phyloP scores from a whole-genome alignment of 73 alveolate species.

The Blepharisma japonicum region DNA sequence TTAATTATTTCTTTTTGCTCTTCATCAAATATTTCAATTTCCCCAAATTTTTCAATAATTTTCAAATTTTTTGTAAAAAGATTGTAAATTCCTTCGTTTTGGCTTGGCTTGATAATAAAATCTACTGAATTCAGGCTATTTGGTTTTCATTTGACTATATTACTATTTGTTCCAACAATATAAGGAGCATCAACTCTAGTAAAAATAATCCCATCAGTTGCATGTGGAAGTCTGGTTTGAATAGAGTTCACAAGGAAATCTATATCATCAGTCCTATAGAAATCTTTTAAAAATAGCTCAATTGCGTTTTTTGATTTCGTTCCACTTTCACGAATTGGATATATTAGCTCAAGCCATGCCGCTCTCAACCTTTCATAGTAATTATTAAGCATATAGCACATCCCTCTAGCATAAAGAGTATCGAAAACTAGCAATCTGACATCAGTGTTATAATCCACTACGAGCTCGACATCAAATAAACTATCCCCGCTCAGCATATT shows the following conservation, averaged over 20 bases:
- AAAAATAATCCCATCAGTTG: slow-evolving; percentile 31
- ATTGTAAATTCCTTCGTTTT: neutral
- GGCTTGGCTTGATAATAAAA: neutral
- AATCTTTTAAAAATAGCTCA: slow-evolving; percentile 20
- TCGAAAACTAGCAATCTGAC: slow-evolving; percentile 9
- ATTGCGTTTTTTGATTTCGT: neutral
- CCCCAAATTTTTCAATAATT: neutral
- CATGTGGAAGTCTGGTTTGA: neutral
- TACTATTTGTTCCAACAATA: slow-evolving; percentile 3
- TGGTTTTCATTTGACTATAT: slow-evolving; percentile 28
- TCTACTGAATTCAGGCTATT: slow-evolving; percentile 19
- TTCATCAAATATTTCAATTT: neutral
- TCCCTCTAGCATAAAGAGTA: neutral
- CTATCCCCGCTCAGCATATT: neutral
- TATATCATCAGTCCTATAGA: slow-evolving; percentile 11
- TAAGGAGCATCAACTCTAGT: slow-evolving; percentile 24
- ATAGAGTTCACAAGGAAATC: neutral
- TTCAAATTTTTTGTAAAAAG: neutral
- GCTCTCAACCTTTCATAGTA: slow-evolving; percentile 26
- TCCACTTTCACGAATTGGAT: slow-evolving; percentile 17
- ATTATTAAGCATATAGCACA: slow-evolving; percentile 4
- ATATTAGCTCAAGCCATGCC: neutral
- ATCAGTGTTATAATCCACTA: neutral
- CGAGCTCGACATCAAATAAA: slow-evolving; percentile 27
- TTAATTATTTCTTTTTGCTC: neutral